Evolutionary conservation across 441 rosid species (phyloP).

Genomic region (Erodium moschatum): DNA sequence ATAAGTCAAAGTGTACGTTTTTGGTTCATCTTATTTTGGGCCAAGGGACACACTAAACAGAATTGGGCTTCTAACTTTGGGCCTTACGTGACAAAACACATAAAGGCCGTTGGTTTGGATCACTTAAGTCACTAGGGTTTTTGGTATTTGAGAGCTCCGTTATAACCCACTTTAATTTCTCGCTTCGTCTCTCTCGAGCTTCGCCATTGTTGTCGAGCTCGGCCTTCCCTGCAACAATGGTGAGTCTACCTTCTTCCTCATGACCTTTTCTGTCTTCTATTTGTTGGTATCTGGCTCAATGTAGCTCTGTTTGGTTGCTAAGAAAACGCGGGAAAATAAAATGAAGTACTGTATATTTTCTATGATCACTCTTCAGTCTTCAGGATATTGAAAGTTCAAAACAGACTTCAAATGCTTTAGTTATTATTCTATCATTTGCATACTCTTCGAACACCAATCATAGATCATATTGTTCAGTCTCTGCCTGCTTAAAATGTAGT

Average conservation of each 20-base stretch:
- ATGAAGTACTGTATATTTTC: neutral
- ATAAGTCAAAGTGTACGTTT: neutral
- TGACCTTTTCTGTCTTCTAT: neutral
- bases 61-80: no score
- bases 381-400: neutral
- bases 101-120: conserved; percentile 1
- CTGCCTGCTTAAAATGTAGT: no score
- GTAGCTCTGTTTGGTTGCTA: neutral
- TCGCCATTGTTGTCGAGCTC: conserved; percentile 1
- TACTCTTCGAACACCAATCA: neutral
- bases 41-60: neutral
- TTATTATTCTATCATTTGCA: neutral
- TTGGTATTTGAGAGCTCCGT: conserved; percentile 7
- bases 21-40: neutral
- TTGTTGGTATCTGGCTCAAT: neutral
- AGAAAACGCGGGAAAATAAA: neutral
- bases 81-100: neutral
- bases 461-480: neutral
- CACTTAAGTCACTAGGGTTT: conserved; percentile 1
- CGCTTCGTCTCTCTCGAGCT: neutral
- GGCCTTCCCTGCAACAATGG: conserved; percentile 4
- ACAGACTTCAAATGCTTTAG: neutral
- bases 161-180: neutral
- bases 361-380: neutral
- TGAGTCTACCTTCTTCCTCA: neutral